Evolutionary conservation across 2,329 filamentous ascomycete genomes (phyloP), one percentile per base, ranked within the genome.

Genomic region (Aciculosporium take): DNA sequence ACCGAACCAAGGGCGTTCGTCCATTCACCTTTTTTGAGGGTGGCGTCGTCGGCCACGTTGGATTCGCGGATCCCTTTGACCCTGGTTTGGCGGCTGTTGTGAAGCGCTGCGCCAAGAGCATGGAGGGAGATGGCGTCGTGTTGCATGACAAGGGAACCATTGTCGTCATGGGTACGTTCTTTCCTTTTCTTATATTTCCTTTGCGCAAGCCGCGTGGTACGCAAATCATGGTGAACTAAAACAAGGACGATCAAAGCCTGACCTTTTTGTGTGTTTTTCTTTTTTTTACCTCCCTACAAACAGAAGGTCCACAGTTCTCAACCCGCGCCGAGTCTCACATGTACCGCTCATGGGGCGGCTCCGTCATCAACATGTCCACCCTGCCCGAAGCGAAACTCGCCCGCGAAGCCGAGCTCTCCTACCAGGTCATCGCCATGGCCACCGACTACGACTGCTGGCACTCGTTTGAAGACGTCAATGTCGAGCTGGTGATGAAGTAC

Each of bases 401-500:
- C 8, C 80, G 85, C 41, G 91, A 98, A 68, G 91, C 91, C 20
- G 91, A 98, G 69, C 83, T 98, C 53, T 83, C 82, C 28, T 96
- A 96, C 64, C 87, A 94, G 68, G 93, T 95, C 76, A 94, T 98
- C 56, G 94, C 89, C 71, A 98, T 98, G 91, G 85, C 86, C 27
- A 98, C 91, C 23, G 91, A 98, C 68, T 98, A 98, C 62, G 91
- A 98, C 69, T 96, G 89, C 76, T 98, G 91, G 91, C 83, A 88
- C 58, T 78, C 74, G 17, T 74, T 74, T 37, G 82, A 78, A 44
- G 84, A 84, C 49, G 91, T 98, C 47, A 88, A 87, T 47, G 91
- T 98, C 18, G 84, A 88, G 62, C 94, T 96, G 84, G 91, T 98
- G 42, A 85, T 94, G 79, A 82, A 78, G 46, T 85, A 94, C 64